phyloP scores from a whole-genome alignment of 2,329 filamentous ascomycete genomes.

The Neonectria coccinea region DNA sequence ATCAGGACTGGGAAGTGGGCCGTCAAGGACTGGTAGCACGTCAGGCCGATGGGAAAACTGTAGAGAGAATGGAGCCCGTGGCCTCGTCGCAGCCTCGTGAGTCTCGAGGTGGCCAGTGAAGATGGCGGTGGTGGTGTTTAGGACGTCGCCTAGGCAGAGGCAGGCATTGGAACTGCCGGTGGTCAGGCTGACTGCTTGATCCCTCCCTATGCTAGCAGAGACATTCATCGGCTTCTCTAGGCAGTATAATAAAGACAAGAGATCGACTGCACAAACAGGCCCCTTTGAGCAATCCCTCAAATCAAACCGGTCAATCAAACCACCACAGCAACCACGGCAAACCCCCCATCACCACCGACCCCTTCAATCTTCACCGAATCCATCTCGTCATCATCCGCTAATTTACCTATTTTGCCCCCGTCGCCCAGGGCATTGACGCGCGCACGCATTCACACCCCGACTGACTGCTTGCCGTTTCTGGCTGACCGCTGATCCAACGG shows the following conservation, averaged over 20 bases:
- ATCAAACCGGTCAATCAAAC: conserved; percentile 36
- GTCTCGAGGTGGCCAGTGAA: neutral
- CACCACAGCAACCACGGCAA: conserved; percentile 30
- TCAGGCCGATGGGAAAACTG: conserved; percentile 34
- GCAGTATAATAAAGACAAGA: conserved; percentile 13
- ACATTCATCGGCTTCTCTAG: neutral
- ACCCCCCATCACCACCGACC: conserved; percentile 27
- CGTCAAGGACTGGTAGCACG: conserved; percentile 37
- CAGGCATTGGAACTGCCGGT: conserved; percentile 19
- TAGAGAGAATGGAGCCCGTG: conserved; percentile 11
- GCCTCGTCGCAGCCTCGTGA: conserved; percentile 8
- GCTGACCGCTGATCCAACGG: conserved; percentile 29
- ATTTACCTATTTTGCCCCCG: conserved; percentile 27
- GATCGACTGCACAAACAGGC: neutral
- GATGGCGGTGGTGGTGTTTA: conserved; percentile 6
- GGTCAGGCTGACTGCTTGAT: neutral
- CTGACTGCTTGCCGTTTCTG: neutral
- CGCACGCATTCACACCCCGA: conserved; percentile 1
- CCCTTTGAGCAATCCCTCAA: conserved; percentile 25
- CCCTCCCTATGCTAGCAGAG: neutral
- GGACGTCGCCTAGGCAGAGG: conserved; percentile 11
- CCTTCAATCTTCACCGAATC: conserved; percentile 35
- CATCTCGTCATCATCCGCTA: conserved; percentile 41
- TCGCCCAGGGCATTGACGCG: conserved; percentile 5
- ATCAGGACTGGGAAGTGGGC: conserved; percentile 35